Evolutionary conservation across 139 green algal genomes (phyloP).

Genomic region (Chlamydomonas incerta): DNA sequence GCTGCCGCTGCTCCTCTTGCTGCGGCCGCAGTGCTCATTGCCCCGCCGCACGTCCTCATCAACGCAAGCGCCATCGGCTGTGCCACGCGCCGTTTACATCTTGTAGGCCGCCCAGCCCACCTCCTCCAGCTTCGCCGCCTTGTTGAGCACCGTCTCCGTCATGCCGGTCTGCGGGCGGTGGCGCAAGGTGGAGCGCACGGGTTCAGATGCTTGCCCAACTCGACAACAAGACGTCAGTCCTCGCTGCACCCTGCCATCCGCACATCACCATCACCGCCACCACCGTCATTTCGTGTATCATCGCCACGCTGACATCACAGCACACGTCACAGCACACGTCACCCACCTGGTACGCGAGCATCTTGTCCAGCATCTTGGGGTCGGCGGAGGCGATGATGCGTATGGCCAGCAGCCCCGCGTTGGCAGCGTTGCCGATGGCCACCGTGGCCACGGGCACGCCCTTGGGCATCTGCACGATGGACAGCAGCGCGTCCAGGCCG

Average conservation of each 20-base stretch:
- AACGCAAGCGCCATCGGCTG: no score
- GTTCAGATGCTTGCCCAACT: no score
- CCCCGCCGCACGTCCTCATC: no score
- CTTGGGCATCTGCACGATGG: constrained; percentile 96
- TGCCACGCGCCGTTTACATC: neutral
- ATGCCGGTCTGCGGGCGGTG: constrained; percentile 38
- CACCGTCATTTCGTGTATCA: no score
- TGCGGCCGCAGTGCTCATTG: no score
- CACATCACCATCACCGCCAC: no score
- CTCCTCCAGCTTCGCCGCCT: constrained; percentile 78
- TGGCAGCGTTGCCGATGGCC: constrained; percentile 95
- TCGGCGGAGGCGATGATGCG: constrained; percentile 85
- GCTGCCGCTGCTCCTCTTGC: no score
- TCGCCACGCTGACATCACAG: no score
- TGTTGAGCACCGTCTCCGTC: constrained; percentile 77
- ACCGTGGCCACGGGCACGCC: constrained; percentile 98
- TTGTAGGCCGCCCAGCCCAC: constrained; percentile 78
- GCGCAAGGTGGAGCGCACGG: no score
- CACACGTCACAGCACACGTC: no score
- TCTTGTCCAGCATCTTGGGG: constrained; percentile 68
- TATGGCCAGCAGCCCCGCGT: constrained; percentile 94
- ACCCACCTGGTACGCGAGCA: constrained; percentile 77
- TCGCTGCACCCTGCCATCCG: no score
- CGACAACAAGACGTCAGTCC: no score
- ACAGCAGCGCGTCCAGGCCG: constrained; percentile 94